Evolutionary conservation across 805 yeast genomes (phyloP).

Genomic region (Hanseniaspora valbyensis): DNA sequence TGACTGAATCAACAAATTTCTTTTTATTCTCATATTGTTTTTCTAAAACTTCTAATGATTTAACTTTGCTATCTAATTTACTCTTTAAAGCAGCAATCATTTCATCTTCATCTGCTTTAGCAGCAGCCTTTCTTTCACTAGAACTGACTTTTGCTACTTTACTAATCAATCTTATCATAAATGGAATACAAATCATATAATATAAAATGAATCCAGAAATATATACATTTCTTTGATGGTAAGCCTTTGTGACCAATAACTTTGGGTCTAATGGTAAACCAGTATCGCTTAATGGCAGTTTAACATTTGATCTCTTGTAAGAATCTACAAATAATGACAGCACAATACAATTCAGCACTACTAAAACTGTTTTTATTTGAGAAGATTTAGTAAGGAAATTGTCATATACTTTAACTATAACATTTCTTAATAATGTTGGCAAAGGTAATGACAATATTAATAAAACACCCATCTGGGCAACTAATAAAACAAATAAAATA

Average conservation of each 20-base stretch:
- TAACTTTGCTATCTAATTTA: slow-evolving; percentile 27
- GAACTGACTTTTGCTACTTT: slow-evolving; percentile 37
- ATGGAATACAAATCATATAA: slow-evolving; percentile 42
- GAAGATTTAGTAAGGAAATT: slow-evolving; percentile 27
- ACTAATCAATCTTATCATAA: slow-evolving; percentile 42
- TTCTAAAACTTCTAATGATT: slow-evolving; percentile 37
- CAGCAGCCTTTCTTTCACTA: slow-evolving; percentile 18
- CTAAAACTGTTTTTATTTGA: slow-evolving; percentile 37
- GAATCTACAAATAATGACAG: slow-evolving; percentile 46
- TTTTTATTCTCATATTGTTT: slow-evolving; percentile 38
- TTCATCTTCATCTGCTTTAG: slow-evolving; percentile 20
- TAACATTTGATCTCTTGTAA: slow-evolving; percentile 34
- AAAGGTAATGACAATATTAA: slow-evolving; percentile 44
- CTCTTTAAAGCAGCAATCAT: slow-evolving; percentile 31
- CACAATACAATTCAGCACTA: slow-evolving; percentile 35
- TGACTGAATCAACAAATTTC: slow-evolving; percentile 34
- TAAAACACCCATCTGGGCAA: slow-evolving; percentile 42
- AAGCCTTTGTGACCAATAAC: slow-evolving; percentile 47
- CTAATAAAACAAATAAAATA: slow-evolving; percentile 36
- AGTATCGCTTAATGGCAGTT: slow-evolving; percentile 22
- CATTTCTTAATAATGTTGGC: slow-evolving; percentile 38
- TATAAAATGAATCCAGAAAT: slow-evolving; percentile 53
- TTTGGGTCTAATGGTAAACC: slow-evolving; percentile 33
- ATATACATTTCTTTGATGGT: slow-evolving; percentile 52
- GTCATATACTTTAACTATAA: slow-evolving; percentile 32